These are phyloP conservation scores for Sisymbrium altissimum DNA, from an alignment of 345 rosid genomes.

Conservation along the genomic window DNA sequence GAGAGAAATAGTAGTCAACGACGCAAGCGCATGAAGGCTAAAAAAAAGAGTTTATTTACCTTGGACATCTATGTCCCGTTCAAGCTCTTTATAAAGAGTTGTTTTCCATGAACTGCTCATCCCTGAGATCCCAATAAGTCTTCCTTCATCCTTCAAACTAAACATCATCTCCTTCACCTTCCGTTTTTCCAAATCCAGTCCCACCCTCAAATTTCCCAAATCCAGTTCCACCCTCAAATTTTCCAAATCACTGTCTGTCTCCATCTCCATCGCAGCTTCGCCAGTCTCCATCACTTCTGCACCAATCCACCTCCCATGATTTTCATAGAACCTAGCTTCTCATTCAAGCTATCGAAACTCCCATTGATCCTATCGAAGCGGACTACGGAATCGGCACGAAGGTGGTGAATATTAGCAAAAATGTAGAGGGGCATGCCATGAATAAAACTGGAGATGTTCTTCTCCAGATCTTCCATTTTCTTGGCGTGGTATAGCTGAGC, in stretches of 20 bases:
- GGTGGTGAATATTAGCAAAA: slow-evolving; percentile 68
- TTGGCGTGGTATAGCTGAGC: slow-evolving; percentile 45
- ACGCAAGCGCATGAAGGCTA: neutral
- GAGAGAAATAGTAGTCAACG: neutral
- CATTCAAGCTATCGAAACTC: slow-evolving; percentile 38
- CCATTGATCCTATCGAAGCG: slow-evolving; percentile 53
- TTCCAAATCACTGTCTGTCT: slow-evolving; percentile 25
- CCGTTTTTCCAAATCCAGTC: slow-evolving; percentile 59
- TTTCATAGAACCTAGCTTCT: slow-evolving; percentile 58
- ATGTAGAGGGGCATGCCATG: slow-evolving; percentile 37
- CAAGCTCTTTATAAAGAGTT: slow-evolving; percentile 64
- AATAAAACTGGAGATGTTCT: slow-evolving; percentile 42
- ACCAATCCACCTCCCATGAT: slow-evolving; percentile 61
- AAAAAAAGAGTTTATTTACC: slow-evolving; percentile 37
- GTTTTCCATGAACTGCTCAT: slow-evolving; percentile 49
- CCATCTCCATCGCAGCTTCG: slow-evolving; percentile 37
- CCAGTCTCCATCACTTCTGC: slow-evolving; percentile 53
- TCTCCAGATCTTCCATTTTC: slow-evolving; percentile 69
- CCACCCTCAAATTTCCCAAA: slow-evolving; percentile 32
- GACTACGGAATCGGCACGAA: slow-evolving; percentile 42
- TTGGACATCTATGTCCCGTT: slow-evolving; percentile 52
- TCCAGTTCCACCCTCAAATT: no score
- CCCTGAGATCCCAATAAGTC: slow-evolving; percentile 67
- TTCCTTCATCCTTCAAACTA: slow-evolving; percentile 21
- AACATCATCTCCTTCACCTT: slow-evolving; percentile 70